These are phyloP conservation scores for Aschersonia sp. DNA, from an alignment of 2,329 filamentous ascomycete species.

Conservation along the genomic window DNA sequence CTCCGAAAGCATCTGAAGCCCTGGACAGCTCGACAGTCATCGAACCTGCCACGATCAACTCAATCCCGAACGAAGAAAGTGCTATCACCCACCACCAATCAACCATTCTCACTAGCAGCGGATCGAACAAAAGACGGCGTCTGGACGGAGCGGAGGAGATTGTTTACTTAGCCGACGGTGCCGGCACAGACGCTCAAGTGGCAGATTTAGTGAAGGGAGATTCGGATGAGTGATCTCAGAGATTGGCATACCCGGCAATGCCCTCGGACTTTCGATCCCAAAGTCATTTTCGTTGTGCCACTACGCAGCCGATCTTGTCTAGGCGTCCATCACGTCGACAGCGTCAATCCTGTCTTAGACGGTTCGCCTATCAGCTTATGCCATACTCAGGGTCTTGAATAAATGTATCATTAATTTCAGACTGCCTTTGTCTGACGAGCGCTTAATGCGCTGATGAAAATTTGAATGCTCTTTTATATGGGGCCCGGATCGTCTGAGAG, in stretches of 20 bases:
- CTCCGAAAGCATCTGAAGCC: constrained; percentile 5
- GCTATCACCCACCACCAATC: constrained; percentile 23
- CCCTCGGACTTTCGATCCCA: too few relatives aligned
- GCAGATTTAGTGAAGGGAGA: constrained; percentile 37
- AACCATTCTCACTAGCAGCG: constrained; percentile 33
- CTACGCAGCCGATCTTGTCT: too few relatives aligned
- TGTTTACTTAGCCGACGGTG: constrained; percentile 37
- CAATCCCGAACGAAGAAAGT: constrained; percentile 9
- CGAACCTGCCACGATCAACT: not conserved
- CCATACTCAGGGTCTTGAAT: too few relatives aligned
- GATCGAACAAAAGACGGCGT: constrained; percentile 41
- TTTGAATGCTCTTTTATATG: too few relatives aligned
- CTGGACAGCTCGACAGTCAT: not conserved
- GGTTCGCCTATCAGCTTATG: too few relatives aligned
- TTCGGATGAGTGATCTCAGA: constrained; percentile 4
- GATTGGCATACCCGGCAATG: not conserved
- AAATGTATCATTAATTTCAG: too few relatives aligned
- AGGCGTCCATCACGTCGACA: too few relatives aligned
- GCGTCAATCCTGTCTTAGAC: too few relatives aligned
- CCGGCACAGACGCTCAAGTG: constrained; percentile 42
- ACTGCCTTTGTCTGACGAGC: too few relatives aligned
- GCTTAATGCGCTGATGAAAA: too few relatives aligned
- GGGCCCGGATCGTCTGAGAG: too few relatives aligned
- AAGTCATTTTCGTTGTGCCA: too few relatives aligned
- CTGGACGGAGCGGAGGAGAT: constrained; percentile 36